Evolutionary conservation across 192 early-diverging fungal species (phyloP), one percentile per base, ranked within the genome.

Genomic region (Coemansia guatemalensis): DNA sequence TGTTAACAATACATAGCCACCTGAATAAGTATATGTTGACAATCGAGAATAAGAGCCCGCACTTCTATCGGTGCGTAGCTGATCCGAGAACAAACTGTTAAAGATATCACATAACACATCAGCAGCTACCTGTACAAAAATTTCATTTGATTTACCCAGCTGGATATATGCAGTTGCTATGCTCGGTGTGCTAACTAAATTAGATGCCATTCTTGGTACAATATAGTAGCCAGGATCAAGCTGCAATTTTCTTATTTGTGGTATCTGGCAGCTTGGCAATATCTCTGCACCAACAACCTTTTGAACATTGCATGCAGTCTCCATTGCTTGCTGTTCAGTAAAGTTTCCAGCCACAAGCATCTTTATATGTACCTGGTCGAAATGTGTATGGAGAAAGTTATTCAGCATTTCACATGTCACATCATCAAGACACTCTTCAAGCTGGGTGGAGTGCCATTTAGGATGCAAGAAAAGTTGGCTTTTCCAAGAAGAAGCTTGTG

Each of bases 31-130:
- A 8, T 20, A 18, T 18, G 41, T 5, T 12, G 5, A 18, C 18
- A 56, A 8, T 24, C 33, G 2, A 21, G 25, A 55, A 1, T 74
- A 56, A 64, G 87, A 88, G 0, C 89, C 89, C 17, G 90, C 74
- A 60, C 90, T 85, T 60, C 90, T 88, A 55, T 96, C 92, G 7
- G 95, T 96, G n/a, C 94, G 83, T 35, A 96, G 70, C 57, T 92
- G 87, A 69, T 94, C 87, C 76, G 96, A 98, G 56, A 84, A 88
- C n/a, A 90, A 89, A 62, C 93, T 90, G 29, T 86, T 70, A 5
- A 85, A 70, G 52, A 96, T 89, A 47, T 91, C 88, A 0, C 80
- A 81, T 56, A 96, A 60, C 23, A 98, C 73, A 48, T 71, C 68
- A 11, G 90, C 62, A 1, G 82, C 69, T 26, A 82, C 83, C 26